Conservation (phyloP, 129 eudicot genomes). For the Pulicaria dysenterica region DNA sequence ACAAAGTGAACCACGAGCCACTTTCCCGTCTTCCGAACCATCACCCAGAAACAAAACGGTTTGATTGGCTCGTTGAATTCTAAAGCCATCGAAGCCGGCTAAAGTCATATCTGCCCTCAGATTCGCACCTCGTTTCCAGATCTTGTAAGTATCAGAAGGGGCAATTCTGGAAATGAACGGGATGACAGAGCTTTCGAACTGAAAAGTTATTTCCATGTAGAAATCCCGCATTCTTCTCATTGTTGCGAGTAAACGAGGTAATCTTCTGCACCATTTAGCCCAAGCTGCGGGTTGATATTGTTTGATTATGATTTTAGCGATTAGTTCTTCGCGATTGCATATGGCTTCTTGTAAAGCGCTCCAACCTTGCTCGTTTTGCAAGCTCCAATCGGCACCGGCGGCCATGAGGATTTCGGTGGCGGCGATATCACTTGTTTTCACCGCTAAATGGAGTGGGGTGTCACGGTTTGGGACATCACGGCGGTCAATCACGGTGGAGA, state of each 20-base stretch:
- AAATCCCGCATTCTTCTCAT: slow-evolving; percentile 57
- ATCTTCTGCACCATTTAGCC: slow-evolving; percentile 60
- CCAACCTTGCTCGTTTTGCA: slow-evolving; percentile 55
- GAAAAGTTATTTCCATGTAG: slow-evolving; percentile 51
- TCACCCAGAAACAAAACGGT: slow-evolving; percentile 51
- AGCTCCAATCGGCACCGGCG: slow-evolving; percentile 61
- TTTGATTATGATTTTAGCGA: slow-evolving; percentile 43
- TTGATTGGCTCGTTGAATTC: slow-evolving; percentile 52
- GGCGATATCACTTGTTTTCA: slow-evolving; percentile 37
- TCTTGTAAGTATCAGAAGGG: slow-evolving; percentile 59
- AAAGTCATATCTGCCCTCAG: slow-evolving; percentile 56
- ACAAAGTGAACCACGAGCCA: slow-evolving; percentile 44
- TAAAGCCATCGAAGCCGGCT: slow-evolving; percentile 60
- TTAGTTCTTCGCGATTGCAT: slow-evolving; percentile 41
- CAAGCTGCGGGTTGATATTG: slow-evolving; percentile 52
- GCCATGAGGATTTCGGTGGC: slow-evolving; percentile 47
- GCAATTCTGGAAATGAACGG: slow-evolving; percentile 54
- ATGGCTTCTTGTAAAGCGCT: slow-evolving; percentile 58
- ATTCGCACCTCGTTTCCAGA: slow-evolving; percentile 55
- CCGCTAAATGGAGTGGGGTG: slow-evolving; percentile 58
- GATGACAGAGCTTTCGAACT: slow-evolving; percentile 54
- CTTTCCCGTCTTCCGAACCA: slow-evolving; percentile 50
- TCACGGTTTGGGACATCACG: slow-evolving; percentile 55
- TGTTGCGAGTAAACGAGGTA: slow-evolving; percentile 44
- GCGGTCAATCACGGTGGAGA: slow-evolving; percentile 45